Evolutionary conservation across 768 basidiomycete genomes (phyloP).

Genomic region (Boletus rubroflammeus): DNA sequence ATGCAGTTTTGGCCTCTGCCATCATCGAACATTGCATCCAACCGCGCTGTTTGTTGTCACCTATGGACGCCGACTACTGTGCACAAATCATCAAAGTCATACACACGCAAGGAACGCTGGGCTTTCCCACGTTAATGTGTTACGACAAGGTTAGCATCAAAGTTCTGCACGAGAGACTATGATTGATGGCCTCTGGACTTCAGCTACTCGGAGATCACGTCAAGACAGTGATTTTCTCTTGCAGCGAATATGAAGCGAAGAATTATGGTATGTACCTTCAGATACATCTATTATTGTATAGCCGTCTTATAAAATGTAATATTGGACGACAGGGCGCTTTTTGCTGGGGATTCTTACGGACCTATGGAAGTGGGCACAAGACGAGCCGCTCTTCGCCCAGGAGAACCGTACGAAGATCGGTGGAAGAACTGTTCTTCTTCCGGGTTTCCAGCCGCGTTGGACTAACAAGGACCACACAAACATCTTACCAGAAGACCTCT

Average conservation of each 20-base stretch:
- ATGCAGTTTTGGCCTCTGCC: conserved; percentile 50
- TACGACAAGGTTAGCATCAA: conserved; percentile 67
- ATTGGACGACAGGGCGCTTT: conserved; percentile 67
- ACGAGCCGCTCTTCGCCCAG: conserved; percentile 69
- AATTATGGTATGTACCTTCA: conserved; percentile 69
- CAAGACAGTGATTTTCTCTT: conserved; percentile 82
- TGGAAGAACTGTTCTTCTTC: conserved; percentile 58
- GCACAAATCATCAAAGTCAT: conserved; percentile 86
- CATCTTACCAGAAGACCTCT: conserved; percentile 46
- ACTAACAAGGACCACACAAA: conserved; percentile 39
- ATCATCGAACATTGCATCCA: conserved; percentile 90
- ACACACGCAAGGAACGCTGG: conserved; percentile 84
- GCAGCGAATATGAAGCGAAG: conserved; percentile 93
- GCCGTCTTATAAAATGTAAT: background rate
- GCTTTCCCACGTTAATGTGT: conserved; percentile 80
- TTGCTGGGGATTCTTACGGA: conserved; percentile 75
- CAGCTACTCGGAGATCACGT: conserved; percentile 85
- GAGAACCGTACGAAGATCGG: conserved; percentile 65
- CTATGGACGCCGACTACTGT: conserved; percentile 94
- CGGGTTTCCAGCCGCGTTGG: conserved; percentile 63
- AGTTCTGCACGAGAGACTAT: background rate
- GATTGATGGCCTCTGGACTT: conserved; percentile 1
- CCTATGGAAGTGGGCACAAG: conserved; percentile 73
- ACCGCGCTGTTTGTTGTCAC: conserved; percentile 89
- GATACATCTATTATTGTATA: background rate